A percentile compares a stretch with the other conserved stretches of the same genome.
These are phyloP conservation scores for Serendipita sp. DNA, from an alignment of 768 basidiomycete species.

Conservation along the genomic window DNA sequence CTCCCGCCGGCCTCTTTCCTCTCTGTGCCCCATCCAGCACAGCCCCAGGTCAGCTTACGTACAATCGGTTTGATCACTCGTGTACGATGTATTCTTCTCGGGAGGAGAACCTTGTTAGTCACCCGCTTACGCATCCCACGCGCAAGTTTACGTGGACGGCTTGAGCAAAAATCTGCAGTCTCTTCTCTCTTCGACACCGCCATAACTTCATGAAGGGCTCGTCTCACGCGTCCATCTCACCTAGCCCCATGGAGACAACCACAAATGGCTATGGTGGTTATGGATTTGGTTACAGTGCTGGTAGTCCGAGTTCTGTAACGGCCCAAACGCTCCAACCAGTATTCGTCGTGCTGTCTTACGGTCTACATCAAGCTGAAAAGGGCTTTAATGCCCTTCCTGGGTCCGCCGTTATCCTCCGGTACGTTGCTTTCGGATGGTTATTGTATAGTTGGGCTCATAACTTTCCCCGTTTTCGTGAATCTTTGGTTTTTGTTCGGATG, in stretches of 20 bases:
- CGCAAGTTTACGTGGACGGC: background rate
- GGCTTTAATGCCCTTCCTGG: conserved; percentile 66
- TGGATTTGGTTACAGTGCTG: background rate
- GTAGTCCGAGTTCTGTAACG: background rate
- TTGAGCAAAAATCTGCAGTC: background rate
- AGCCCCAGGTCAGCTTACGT: too few relatives aligned
- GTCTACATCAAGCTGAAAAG: conserved; percentile 41
- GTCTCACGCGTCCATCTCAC: background rate
- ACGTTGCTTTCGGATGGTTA: background rate
- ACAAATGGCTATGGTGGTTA: background rate
- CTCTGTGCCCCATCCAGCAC: too few relatives aligned
- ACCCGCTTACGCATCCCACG: background rate
- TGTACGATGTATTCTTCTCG: too few relatives aligned
- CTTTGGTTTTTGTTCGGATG: too few relatives aligned
- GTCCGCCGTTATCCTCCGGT: conserved; percentile 46
- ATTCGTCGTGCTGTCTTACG: conserved; percentile 48
- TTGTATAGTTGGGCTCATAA: too few relatives aligned
- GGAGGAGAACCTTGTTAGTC: background rate
- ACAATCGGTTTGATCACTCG: too few relatives aligned
- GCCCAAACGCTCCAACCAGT: conserved; percentile 33
- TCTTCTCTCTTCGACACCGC: background rate
- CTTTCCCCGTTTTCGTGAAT: background rate
- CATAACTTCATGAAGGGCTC: background rate
- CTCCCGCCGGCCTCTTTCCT: too few relatives aligned
- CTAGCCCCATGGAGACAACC: background rate